Evolutionary conservation across 169 alveolate genomes (phyloP).

Genomic region (Theileria sp.): DNA sequence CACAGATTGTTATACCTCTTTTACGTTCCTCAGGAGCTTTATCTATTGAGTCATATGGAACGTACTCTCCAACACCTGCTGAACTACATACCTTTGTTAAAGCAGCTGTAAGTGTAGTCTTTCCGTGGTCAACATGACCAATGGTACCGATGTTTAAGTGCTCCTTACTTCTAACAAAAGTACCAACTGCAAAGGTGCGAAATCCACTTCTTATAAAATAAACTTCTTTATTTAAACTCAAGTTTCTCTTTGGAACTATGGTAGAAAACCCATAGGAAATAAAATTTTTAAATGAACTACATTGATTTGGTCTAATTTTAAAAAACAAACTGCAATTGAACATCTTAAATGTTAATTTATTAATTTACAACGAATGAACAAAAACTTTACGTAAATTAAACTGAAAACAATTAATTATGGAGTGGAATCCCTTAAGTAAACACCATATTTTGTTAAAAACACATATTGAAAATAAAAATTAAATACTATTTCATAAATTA

Average conservation of each 20-base stretch:
- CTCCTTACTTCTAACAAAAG: conserved; percentile 88
- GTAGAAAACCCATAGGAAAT: conserved; percentile 4
- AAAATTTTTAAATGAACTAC: conserved; percentile 8
- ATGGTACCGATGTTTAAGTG: conserved; percentile 95
- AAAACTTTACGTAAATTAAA: not conserved
- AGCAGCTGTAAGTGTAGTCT: conserved; percentile 94
- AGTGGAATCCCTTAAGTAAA: not conserved
- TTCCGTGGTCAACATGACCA: conserved; percentile 96
- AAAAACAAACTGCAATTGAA: conserved; percentile 13
- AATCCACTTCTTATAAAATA: not conserved
- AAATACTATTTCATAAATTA: not conserved
- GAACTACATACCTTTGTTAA: conserved; percentile 84
- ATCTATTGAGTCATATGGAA: conserved; percentile 79
- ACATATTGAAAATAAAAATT: not conserved
- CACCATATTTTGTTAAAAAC: not conserved
- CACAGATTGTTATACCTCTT: conserved; percentile 92
- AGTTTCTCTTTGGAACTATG: not conserved
- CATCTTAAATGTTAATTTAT: not conserved
- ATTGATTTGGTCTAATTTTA: not conserved
- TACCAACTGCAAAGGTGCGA: conserved; percentile 73
- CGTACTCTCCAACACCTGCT: conserved; percentile 68
- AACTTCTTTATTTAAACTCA: not conserved
- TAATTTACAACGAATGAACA: conserved; percentile 5
- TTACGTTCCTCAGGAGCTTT: conserved; percentile 94
- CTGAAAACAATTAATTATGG: not conserved